These are phyloP conservation scores for Amanita fuliginea DNA, from an alignment of 768 basidiomycete genomes.

Conservation along the genomic window DNA sequence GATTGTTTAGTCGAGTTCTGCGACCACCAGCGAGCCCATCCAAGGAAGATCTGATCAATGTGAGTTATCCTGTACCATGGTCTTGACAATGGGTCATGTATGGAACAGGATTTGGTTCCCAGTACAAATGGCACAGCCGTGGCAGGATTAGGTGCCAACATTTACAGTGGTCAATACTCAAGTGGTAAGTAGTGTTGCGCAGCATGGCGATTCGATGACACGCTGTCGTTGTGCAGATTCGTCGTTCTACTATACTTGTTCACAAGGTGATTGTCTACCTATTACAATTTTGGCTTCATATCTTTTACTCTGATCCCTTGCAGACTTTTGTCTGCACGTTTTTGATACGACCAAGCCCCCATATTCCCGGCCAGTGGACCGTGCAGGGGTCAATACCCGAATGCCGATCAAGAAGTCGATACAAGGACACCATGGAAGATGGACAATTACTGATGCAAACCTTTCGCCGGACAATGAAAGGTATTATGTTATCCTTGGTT, in stretches of 20 bases:
- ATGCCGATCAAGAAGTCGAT: constrained; percentile 52
- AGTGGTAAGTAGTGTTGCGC: constrained; percentile 30
- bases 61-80: constrained; percentile 20
- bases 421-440: constrained; percentile 63
- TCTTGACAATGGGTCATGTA: constrained; percentile 5
- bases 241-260: constrained; percentile 89
- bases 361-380: constrained; percentile 13
- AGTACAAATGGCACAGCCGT: constrained; percentile 77
- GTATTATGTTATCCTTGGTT: constrained; percentile 20
- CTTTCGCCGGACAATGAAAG: constrained; percentile 83
- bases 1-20: constrained; percentile 31
- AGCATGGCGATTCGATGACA: background rate
- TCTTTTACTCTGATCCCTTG: background rate
- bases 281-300: no score
- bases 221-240: constrained; percentile 40
- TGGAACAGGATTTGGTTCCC: constrained; percentile 53
- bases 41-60: constrained; percentile 46
- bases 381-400: constrained; percentile 24
- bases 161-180: constrained; percentile 83
- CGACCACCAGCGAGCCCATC: constrained; percentile 20
- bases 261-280: constrained; percentile 62
- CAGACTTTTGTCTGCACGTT: constrained; percentile 83
- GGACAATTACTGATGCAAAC: constrained; percentile 96
- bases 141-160: constrained; percentile 57
- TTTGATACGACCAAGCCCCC: constrained; percentile 63